A percentile compares a stretch with the other conserved stretches of the same genome.
Evolutionary conservation across 2,329 filamentous ascomycete species (phyloP).

Genomic region (Sporothrix curviconia): DNA sequence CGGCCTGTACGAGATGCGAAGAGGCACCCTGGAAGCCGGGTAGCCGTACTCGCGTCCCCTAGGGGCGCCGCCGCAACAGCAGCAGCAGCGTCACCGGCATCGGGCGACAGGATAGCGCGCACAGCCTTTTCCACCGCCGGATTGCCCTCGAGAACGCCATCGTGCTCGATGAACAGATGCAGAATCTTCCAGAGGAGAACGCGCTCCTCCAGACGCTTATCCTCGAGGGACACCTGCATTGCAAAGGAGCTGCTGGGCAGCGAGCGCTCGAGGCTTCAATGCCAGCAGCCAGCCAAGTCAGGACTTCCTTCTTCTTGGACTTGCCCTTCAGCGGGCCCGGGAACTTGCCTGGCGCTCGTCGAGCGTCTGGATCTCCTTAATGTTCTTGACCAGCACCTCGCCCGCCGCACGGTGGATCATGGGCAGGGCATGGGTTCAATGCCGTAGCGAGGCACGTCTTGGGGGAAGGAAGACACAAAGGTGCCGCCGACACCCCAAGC

Average conservation of each 20-base stretch:
- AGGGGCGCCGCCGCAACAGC: constrained; percentile 5
- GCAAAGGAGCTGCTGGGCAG: constrained; percentile 43
- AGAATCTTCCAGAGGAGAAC: constrained; percentile 83
- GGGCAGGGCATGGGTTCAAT: constrained; percentile 63
- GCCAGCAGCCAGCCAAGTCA: constrained; percentile 70
- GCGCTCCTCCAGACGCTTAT: constrained; percentile 72
- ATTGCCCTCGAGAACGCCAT: constrained; percentile 72
- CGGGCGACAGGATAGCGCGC: constrained; percentile 54
- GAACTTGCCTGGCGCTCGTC: constrained; percentile 69
- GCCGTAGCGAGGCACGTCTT: constrained; percentile 78
- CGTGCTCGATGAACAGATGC: constrained; percentile 73
- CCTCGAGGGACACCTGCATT: constrained; percentile 48
- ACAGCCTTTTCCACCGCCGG: constrained; percentile 67
- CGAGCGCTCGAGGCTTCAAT: constrained; percentile 66
- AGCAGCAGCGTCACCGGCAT: constrained; percentile 15
- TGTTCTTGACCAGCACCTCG: constrained; percentile 68
- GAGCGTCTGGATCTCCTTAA: constrained; percentile 67
- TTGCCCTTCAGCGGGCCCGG: constrained; percentile 86
- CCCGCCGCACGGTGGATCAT: constrained; percentile 78
- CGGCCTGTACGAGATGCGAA: constrained; percentile 29
- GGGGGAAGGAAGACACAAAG: constrained; percentile 79
- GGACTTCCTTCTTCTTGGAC: constrained; percentile 88
- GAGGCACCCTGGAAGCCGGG: constrained; percentile 4
- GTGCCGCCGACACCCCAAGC: constrained; percentile 82
- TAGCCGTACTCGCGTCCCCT: constrained; percentile 18